Percentiles rank a stretch among this genome's conserved stretches.
These are phyloP conservation scores for Xylaria sp. DNA, from an alignment of 2,329 filamentous ascomycete genomes.

Conservation along the genomic window DNA sequence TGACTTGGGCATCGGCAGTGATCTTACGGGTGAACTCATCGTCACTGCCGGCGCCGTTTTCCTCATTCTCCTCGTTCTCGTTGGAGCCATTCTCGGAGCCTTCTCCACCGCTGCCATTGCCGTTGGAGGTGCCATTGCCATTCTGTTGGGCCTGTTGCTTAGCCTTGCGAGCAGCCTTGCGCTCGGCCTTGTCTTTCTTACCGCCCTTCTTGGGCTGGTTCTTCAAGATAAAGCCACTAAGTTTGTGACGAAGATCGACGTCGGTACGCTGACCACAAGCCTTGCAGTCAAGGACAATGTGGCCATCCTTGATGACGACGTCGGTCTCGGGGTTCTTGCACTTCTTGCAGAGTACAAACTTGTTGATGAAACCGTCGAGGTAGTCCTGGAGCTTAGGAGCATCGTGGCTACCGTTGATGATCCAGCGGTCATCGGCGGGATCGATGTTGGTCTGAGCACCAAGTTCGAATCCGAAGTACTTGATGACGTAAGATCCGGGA, in stretches of 20 bases:
- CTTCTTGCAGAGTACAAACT: slow-evolving; percentile 98
- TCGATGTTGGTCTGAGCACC: slow-evolving; percentile 98
- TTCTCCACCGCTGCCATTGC: slow-evolving; percentile 56
- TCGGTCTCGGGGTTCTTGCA: slow-evolving; percentile 99
- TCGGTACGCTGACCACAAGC: slow-evolving; percentile 91
- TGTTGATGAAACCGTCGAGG: slow-evolving; percentile 96
- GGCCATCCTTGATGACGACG: slow-evolving; percentile 87
- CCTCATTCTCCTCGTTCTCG: slow-evolving; percentile 46
- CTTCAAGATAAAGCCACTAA: slow-evolving; percentile 96
- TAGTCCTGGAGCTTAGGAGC: slow-evolving; percentile 94
- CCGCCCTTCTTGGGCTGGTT: slow-evolving; percentile 84
- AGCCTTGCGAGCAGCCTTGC: slow-evolving; percentile 86
- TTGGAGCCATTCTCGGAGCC: slow-evolving; percentile 58
- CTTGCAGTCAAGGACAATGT: slow-evolving; percentile 94
- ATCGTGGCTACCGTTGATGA: slow-evolving; percentile 98
- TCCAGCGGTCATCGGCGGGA: slow-evolving; percentile 96
- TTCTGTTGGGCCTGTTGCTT: slow-evolving; percentile 65
- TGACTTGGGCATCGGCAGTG: slow-evolving; percentile 52
- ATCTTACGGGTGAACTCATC: slow-evolving; percentile 87
- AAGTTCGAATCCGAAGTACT: slow-evolving; percentile 99
- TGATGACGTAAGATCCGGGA: slow-evolving; percentile 93
- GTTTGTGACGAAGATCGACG: slow-evolving; percentile 89
- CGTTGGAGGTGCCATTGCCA: slow-evolving; percentile 46
- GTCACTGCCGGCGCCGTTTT: slow-evolving; percentile 71
- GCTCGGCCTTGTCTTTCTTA: slow-evolving; percentile 88